Conservation (phyloP, 192 early-diverging fungal species). For the Chytriomyces sp. region DNA sequence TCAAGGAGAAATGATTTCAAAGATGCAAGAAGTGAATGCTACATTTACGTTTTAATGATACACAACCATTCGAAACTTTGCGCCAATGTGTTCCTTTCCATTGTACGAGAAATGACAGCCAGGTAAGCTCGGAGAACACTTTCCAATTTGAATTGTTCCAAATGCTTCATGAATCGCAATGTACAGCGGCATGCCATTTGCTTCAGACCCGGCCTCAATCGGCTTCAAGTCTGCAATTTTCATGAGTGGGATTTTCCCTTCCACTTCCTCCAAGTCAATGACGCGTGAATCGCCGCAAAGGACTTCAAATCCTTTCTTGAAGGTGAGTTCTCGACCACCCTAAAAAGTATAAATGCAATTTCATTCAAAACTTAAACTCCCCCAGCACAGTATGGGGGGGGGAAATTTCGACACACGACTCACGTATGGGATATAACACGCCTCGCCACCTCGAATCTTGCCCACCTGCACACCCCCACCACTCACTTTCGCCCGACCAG, state of each 20-base stretch:
- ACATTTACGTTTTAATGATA: conserved; percentile 3
- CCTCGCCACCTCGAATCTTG: not conserved
- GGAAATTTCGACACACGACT: not conserved
- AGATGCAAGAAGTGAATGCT: not conserved
- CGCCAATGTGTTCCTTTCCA: conserved; percentile 23
- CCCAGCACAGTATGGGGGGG: not conserved
- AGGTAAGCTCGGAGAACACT: conserved; percentile 16
- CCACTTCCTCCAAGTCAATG: conserved; percentile 24
- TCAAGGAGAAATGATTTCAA: too few relatives aligned
- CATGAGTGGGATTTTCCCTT: conserved; percentile 11
- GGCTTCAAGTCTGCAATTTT: conserved; percentile 25
- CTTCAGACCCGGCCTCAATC: conserved; percentile 15
- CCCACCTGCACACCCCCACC: conserved; percentile 29
- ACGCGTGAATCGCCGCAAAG: conserved; percentile 22
- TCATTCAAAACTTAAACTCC: too few relatives aligned
- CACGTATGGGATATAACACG: conserved; percentile 18
- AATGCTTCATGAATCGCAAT: conserved; percentile 30
- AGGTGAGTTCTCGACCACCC: conserved; percentile 17
- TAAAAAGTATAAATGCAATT: too few relatives aligned
- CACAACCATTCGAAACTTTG: conserved; percentile 29
- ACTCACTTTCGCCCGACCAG: conserved; percentile 16
- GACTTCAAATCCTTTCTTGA: conserved; percentile 21
- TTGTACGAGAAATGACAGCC: conserved; percentile 25
- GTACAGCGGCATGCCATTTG: conserved; percentile 28
- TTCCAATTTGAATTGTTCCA: conserved; percentile 22